Base-by-base conservation (phyloP, 371 early-diverging fungal species). In the Mortierella sp. region DNA sequence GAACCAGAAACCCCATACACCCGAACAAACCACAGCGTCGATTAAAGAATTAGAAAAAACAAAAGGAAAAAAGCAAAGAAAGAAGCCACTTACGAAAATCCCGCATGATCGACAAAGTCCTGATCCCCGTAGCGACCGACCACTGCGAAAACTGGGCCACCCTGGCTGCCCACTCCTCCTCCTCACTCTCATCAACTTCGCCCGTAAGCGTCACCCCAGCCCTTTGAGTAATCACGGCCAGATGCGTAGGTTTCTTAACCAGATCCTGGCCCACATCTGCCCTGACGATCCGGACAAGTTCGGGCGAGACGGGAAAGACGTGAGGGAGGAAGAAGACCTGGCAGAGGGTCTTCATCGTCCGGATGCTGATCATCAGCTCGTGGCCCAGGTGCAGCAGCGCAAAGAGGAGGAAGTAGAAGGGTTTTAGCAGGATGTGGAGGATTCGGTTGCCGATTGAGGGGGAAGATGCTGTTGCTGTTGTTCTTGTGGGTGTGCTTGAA, bases 71-170 rank as follows among this genome's bases (percentile, higher is more conserved):
- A 47, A 52, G 45, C 65, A 71, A 53, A 41, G 4, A 24, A 64
- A 29, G 43, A 8, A 4, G 5, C 4, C 34, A 68, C 83, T 74
- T 82, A 79, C 83, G 45, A 53, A 76, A 68, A 24, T 73, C 73
- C 22, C 83, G 68, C 83, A 83, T 78, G 26, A 83, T 47, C 13
- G 83, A 83, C 31, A 83, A 50, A 26, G 75, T 75, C 76, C 70
- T 64, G 76, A 83, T 73, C 22, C 76, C 83, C n/a, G 55, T 66
- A 0, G 83, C 79, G 7, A 72, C 70, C 1, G 79, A 68, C 83
- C 83, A 83, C 43, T 83, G 79, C 0, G 63, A 79, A 64, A 83
- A 61, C 34, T 72, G 53, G 4, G 76, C 72, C 1, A 83, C 83
- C 29, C 39, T 69, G 0, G 34, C 41, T 61, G 75, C 73, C 83